These are phyloP conservation scores for Calocybe indica DNA, from an alignment of 768 basidiomycete genomes.

Conservation along the genomic window DNA sequence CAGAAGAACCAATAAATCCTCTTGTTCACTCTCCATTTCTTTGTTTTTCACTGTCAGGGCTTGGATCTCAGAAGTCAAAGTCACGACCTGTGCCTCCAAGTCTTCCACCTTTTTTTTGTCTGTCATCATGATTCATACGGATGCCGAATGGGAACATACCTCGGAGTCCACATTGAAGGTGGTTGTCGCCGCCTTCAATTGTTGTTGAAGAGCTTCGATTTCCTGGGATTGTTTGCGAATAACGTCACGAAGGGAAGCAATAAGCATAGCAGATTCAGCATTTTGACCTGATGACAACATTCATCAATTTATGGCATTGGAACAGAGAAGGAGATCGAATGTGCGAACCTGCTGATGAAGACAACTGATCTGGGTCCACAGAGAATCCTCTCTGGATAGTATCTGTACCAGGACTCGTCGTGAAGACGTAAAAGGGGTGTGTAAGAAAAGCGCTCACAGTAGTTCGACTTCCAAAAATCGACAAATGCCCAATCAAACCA, in stretches of 20 bases:
- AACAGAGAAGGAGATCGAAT: slow-evolving; percentile 3
- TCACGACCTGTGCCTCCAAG: slow-evolving; percentile 40
- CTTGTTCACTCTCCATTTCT: slow-evolving; percentile 93
- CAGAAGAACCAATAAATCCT: slow-evolving; percentile 87
- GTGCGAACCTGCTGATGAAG: slow-evolving; percentile 52
- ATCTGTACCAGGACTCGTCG: slow-evolving; percentile 33
- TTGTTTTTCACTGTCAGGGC: slow-evolving; percentile 59
- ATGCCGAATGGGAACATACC: slow-evolving; percentile 17
- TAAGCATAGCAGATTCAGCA: slow-evolving; percentile 74
- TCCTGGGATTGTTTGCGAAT: slow-evolving; percentile 80
- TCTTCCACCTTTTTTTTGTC: slow-evolving; percentile 29
- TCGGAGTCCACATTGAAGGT: slow-evolving; percentile 22
- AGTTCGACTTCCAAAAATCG: slow-evolving; percentile 98
- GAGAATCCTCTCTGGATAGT: slow-evolving; percentile 71
- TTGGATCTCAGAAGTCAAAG: slow-evolving; percentile 41
- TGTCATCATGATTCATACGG: not conserved
- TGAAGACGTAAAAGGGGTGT: not conserved
- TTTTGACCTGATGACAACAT: slow-evolving; percentile 42
- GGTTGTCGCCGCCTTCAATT: slow-evolving; percentile 41
- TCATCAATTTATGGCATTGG: slow-evolving; percentile 3
- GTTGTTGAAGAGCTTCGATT: slow-evolving; percentile 60
- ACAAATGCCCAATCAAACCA: slow-evolving; percentile 99
- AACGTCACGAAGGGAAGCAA: slow-evolving; percentile 78
- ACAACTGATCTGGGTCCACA: slow-evolving; percentile 59
- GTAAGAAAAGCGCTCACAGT: slow-evolving; percentile 51